Conservation (phyloP, 106 monocot genomes). For the Dendrobium officinale region DNA sequence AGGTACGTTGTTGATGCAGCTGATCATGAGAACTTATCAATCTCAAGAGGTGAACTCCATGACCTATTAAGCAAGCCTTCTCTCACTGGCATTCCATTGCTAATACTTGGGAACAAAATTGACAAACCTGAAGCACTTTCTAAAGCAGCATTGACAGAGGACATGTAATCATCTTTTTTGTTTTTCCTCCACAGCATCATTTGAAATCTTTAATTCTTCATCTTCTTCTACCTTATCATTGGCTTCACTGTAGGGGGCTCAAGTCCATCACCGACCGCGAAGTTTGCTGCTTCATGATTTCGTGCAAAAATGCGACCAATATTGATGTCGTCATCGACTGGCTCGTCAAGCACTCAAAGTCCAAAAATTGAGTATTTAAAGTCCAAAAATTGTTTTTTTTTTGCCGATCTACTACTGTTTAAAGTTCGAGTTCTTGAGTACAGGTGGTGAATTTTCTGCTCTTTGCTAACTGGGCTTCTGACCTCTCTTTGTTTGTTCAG, state of each 20-base stretch:
- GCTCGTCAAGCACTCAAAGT: constrained; percentile 95
- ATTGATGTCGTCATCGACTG: constrained; percentile 87
- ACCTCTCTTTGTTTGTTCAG: neutral
- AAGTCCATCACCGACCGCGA: constrained; percentile 69
- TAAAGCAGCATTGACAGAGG: constrained; percentile 50
- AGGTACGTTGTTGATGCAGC: constrained; percentile 97
- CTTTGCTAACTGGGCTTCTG: constrained; percentile 6
- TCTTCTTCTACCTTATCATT: neutral
- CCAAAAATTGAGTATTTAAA: constrained; percentile 42
- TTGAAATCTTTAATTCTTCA: neutral
- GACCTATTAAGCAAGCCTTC: constrained; percentile 87
- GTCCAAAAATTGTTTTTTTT: neutral
- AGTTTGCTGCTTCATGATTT: constrained; percentile 92
- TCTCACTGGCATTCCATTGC: constrained; percentile 79
- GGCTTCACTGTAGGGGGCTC: constrained; percentile 48
- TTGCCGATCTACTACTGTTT: neutral
- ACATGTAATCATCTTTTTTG: constrained; percentile 41
- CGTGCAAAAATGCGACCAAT: constrained; percentile 94
- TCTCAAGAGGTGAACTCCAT: constrained; percentile 85
- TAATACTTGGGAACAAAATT: constrained; percentile 90
- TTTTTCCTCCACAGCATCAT: neutral
- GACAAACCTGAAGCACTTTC: constrained; percentile 74
- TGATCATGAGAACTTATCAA: constrained; percentile 68
- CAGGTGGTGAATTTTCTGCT: neutral
- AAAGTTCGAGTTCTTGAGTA: neutral